A percentile compares a stretch with the other conserved stretches of the same genome.
phyloP scores from a whole-genome alignment of 768 basidiomycete species.

The Xerocomus brunneocitrinus region DNA sequence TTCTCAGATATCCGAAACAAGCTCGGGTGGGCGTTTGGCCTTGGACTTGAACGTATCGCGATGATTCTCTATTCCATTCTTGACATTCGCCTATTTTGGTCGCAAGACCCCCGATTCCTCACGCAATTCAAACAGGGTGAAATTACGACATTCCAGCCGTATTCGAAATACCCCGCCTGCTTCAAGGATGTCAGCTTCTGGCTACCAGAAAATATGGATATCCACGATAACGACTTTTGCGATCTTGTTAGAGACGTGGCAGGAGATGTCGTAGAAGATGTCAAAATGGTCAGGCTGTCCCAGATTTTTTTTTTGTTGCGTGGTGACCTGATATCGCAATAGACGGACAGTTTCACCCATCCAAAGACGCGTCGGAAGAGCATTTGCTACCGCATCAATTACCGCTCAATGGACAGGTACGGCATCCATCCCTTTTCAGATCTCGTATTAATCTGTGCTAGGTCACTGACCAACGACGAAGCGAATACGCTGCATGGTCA shows the following conservation, averaged over 20 bases:
- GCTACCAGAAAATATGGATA: conserved; percentile 49
- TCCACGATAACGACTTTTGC: conserved; percentile 97
- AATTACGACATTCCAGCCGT: conserved; percentile 82
- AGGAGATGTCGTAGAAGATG: conserved; percentile 89
- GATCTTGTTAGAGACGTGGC: conserved; percentile 91
- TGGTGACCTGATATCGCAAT: conserved; percentile 8
- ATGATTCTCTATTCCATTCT: conserved; percentile 98
- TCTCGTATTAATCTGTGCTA: conserved; percentile 25
- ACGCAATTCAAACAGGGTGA: conserved; percentile 76
- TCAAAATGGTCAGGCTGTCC: conserved; percentile 59
- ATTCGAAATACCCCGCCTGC: conserved; percentile 89
- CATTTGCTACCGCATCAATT: conserved; percentile 87
- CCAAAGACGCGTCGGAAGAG: conserved; percentile 80
- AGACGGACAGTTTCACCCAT: conserved; percentile 92
- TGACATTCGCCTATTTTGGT: conserved; percentile 98
- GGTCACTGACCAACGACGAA: conserved; percentile 87
- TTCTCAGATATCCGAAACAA: conserved; percentile 68
- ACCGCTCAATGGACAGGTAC: conserved; percentile 94
- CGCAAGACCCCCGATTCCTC: conserved; percentile 79
- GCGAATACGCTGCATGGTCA: conserved; percentile 72
- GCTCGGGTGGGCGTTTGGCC: conserved; percentile 96
- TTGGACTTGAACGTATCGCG: conserved; percentile 94
- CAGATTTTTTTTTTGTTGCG: neutral
- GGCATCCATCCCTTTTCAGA: conserved; percentile 4
- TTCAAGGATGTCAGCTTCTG: conserved; percentile 97